Evolutionary conservation across 2,329 filamentous ascomycete genomes (phyloP).

Genomic region (Fusarium nelsonii): DNA sequence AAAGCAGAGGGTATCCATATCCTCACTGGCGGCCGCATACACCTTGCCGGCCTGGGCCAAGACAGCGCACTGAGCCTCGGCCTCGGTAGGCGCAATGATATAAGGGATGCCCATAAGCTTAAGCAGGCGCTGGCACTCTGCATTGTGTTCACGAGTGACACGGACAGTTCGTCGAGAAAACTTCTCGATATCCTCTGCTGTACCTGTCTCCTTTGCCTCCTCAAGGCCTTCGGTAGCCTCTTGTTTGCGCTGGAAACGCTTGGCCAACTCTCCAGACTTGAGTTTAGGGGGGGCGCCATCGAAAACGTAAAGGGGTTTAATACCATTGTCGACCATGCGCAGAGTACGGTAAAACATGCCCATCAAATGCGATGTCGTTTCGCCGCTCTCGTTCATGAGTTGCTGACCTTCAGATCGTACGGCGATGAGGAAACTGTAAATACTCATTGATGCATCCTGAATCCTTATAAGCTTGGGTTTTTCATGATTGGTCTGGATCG

Average conservation of each 20-base stretch:
- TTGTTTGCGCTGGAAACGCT: conserved; percentile 94
- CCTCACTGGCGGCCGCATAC: conserved; percentile 95
- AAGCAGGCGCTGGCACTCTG: conserved; percentile 89
- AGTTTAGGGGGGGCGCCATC: conserved; percentile 97
- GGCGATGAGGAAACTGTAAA: conserved; percentile 98
- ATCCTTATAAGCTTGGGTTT: conserved; percentile 9
- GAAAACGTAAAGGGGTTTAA: conserved; percentile 98
- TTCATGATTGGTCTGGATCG: background rate
- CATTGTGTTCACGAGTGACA: conserved; percentile 97
- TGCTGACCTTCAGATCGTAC: conserved; percentile 97
- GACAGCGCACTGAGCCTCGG: conserved; percentile 94
- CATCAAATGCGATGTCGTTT: conserved; percentile 98
- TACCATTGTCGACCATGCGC: conserved; percentile 97
- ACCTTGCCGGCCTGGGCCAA: conserved; percentile 93
- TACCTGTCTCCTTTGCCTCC: conserved; percentile 97
- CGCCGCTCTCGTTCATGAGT: conserved; percentile 92
- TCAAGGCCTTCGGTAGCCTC: conserved; percentile 91
- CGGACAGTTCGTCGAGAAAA: conserved; percentile 93
- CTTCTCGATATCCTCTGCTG: conserved; percentile 96
- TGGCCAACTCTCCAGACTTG: conserved; percentile 96
- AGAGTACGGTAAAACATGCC: conserved; percentile 99
- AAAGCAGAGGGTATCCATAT: conserved; percentile 99
- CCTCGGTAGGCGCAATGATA: conserved; percentile 95
- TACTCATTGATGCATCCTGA: conserved; percentile 85
- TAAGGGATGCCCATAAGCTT: conserved; percentile 97